phyloP scores from a whole-genome alignment of 257 asterid species.

The Solanum piurae region DNA sequence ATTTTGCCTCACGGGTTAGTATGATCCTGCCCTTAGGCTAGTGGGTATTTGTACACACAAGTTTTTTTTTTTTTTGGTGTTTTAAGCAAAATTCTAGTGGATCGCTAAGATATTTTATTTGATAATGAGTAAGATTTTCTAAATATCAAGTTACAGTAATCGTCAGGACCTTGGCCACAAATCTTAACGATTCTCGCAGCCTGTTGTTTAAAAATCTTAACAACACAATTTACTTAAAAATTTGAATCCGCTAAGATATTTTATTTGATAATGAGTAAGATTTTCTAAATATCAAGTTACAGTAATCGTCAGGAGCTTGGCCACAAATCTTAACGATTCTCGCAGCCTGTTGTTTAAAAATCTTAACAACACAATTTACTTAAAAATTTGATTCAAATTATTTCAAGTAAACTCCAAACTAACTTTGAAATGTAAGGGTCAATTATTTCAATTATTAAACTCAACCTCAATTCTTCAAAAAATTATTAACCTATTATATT shows the following conservation, averaged over 20 bases:
- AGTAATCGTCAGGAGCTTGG: rapidly evolving
- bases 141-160: background rate
- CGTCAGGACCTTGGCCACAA: background rate
- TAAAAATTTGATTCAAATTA: background rate
- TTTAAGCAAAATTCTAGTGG: background rate
- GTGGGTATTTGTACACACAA: background rate
- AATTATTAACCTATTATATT: background rate
- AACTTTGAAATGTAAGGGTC: background rate
- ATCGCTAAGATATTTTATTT: background rate
- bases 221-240: background rate
- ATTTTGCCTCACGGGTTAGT: background rate
- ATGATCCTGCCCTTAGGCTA: background rate
- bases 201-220: background rate
- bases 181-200: background rate
- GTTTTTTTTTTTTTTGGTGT: no score
- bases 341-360: background rate
- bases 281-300: background rate
- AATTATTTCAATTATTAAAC: background rate
- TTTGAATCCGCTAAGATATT: background rate
- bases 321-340: background rate
- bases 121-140: background rate
- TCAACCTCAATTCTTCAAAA: background rate
- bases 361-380: background rate
- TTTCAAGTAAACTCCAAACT: background rate
- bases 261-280: background rate